These are phyloP conservation scores for Pseudocercospora musae DNA, from an alignment of 2,329 filamentous ascomycete species.

Conservation along the genomic window DNA sequence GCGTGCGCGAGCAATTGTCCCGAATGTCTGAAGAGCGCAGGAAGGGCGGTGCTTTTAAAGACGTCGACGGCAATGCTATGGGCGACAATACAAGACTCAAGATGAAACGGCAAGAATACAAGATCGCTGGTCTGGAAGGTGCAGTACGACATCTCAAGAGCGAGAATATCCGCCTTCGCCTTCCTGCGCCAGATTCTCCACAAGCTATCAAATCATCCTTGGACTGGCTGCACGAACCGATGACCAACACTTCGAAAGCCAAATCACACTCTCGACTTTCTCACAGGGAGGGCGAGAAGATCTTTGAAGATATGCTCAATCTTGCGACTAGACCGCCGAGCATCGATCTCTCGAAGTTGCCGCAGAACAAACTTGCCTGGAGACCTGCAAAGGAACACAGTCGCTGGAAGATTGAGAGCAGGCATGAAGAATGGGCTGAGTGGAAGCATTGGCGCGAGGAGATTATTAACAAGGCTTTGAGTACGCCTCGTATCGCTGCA, in stretches of 20 bases:
- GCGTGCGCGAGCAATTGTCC: constrained; percentile 30
- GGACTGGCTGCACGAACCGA: constrained; percentile 60
- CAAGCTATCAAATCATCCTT: constrained; percentile 34
- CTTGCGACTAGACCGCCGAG: constrained; percentile 57
- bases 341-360: constrained; percentile 58
- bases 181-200: constrained; percentile 35
- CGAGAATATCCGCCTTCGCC: constrained; percentile 62
- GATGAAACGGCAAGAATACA: constrained; percentile 65
- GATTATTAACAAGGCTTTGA: constrained; percentile 1
- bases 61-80: constrained; percentile 62
- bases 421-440: constrained; percentile 62
- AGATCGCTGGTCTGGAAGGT: constrained; percentile 59
- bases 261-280: constrained; percentile 39
- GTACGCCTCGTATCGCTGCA: not conserved
- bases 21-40: constrained; percentile 27
- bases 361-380: constrained; percentile 63
- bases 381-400: constrained; percentile 61
- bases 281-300: constrained; percentile 60
- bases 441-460: constrained; percentile 26
- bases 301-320: constrained; percentile 62
- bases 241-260: not conserved
- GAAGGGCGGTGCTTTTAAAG: constrained; percentile 45
- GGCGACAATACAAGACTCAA: constrained; percentile 70
- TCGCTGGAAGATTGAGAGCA: constrained; percentile 63
- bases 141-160: constrained; percentile 66